Evolutionary conservation across 2,329 filamentous ascomycete species (phyloP), one percentile per base, ranked within the genome.

Genomic region (Colletotrichum sansevieriae): DNA sequence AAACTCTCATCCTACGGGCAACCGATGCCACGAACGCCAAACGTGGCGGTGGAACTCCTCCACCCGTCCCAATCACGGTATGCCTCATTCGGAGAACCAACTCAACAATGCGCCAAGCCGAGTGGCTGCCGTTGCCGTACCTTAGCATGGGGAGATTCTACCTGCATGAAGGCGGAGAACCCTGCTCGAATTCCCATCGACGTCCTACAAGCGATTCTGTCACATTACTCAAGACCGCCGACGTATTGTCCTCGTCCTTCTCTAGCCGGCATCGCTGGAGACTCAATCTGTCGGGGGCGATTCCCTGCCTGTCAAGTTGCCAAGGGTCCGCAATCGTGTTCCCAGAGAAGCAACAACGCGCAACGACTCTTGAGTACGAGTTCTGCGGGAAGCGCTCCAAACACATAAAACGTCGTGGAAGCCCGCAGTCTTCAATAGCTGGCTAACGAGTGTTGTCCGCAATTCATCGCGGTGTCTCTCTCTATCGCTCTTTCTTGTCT

Each of bases 101-200:
- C 54, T 35, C 20, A 20, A 18, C 52, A 33, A 64, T 68, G 65
- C 52, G 12, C 61, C 39, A 15, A 46, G 55, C 49, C 55, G 37
- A 64, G 60, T 59, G 55, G 55, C 29, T 65, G 65, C 46, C 54
- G 39, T 25, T 60, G 33, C 62, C 55, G 65, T 43, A 35, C 37
- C 55, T 46, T 51, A 43, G 25, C 65, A 44, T 41, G 20, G 12
- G 10, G n/a, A 55, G 54, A 68, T 59, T 29, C 39, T 47, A 35
- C 20, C 41, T 65, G 65, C 65, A 68, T 51, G 4, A 65, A 55
- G 56, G 47, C 66, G 56, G 66, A 57, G 66, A 69, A 69, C 56
- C 62, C 62, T 65, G 43, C 62, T 43, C 25, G 1, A 7, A 22
- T 51, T 18, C 43, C 22, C 37, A 44, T 22, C 35, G 35, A 22